A percentile compares a stretch with the other conserved stretches of the same genome.
phyloP scores from a whole-genome alignment of 2,329 filamentous ascomycete species.

The Ramularia collo-cygni region DNA sequence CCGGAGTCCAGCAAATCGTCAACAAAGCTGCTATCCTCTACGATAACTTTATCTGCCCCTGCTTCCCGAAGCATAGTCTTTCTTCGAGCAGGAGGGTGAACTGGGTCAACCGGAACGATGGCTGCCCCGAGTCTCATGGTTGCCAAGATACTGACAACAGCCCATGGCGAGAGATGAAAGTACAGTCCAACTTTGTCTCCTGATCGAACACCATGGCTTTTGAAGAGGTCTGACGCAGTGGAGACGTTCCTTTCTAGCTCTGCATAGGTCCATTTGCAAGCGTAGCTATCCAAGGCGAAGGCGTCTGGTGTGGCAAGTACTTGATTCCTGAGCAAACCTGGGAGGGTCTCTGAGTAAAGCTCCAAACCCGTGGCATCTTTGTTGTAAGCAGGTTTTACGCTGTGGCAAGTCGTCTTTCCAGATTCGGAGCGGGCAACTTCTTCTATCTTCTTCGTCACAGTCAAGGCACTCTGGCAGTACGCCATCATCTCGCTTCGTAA shows the following conservation, averaged over 20 bases:
- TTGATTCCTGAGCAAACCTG: not conserved
- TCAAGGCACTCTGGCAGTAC: no score
- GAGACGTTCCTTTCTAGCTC: not conserved
- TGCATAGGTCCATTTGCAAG: not conserved
- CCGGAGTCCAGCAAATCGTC: not conserved
- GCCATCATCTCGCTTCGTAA: no score
- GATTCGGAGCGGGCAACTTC: no score
- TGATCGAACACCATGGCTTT: not conserved
- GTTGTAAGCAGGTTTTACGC: no score
- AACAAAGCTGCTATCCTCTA: conserved; percentile 7
- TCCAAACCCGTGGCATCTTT: conserved; percentile 1
- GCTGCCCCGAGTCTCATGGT: conserved; percentile 2
- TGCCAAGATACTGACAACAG: conserved; percentile 2
- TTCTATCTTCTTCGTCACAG: no score
- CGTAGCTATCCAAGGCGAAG: conserved; percentile 2
- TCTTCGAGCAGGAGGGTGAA: conserved; percentile 1
- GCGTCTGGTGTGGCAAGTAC: not conserved
- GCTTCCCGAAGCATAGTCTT: conserved; percentile 1
- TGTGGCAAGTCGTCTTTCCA: no score
- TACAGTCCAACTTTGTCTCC: not conserved
- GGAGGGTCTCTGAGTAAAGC: not conserved
- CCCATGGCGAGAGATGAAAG: not conserved
- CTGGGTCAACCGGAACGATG: conserved; percentile 1
- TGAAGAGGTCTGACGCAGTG: not conserved
- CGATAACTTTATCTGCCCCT: not conserved